These are phyloP conservation scores for Aspergillus amoenus DNA, from an alignment of 2,329 filamentous ascomycete genomes.

Conservation along the genomic window DNA sequence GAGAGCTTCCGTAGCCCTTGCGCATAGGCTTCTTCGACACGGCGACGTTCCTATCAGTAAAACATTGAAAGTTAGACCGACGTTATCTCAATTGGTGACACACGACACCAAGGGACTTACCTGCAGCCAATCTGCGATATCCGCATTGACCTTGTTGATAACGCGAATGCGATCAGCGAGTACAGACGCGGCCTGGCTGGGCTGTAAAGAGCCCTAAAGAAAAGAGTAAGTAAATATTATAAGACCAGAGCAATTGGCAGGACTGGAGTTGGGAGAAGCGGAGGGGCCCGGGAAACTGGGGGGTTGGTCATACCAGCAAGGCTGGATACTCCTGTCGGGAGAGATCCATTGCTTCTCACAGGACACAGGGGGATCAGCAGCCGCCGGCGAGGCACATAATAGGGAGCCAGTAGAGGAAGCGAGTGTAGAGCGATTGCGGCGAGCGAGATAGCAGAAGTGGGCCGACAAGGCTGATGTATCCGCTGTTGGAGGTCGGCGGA, in stretches of 20 bases:
- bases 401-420: conserved; percentile 19
- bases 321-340: conserved; percentile 88
- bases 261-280: neutral
- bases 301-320: conserved; percentile 71
- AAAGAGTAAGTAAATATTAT: conserved; percentile 8
- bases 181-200: conserved; percentile 74
- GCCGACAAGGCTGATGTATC: conserved; percentile 1
- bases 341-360: conserved; percentile 62
- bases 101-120: conserved; percentile 51
- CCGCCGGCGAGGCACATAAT: conserved; percentile 34
- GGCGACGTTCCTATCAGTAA: conserved; percentile 74
- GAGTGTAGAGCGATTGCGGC: conserved; percentile 14
- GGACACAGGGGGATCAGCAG: conserved; percentile 19
- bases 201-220: conserved; percentile 72
- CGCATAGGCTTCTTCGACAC: conserved; percentile 87
- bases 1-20: conserved; percentile 77
- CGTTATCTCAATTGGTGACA: conserved; percentile 9
- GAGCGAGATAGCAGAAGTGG: conserved; percentile 10
- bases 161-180: conserved; percentile 85
- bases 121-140: conserved; percentile 96
- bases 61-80: conserved; percentile 13
- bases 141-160: conserved; percentile 80
- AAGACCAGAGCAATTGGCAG: neutral
- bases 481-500: conserved; percentile 9
- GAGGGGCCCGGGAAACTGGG: neutral